Base-by-base conservation (phyloP, 106 monocot genomes). In the Dioscorea alata region DNA sequence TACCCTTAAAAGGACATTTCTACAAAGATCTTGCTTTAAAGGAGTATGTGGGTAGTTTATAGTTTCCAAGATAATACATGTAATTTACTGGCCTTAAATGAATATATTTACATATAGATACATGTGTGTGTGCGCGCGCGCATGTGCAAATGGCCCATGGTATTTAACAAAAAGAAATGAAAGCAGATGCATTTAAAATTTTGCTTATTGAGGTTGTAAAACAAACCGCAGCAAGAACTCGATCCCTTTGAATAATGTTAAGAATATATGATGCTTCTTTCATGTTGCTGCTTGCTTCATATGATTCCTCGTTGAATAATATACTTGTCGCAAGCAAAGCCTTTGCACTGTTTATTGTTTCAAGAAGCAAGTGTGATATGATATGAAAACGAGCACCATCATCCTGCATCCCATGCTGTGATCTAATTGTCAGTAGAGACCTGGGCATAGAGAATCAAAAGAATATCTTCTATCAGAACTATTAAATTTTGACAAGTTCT, bases 351-450 rank as follows among this genome's bases (percentile, higher is more conserved):
- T 83, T 90, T 21, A 99, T 74, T 67, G 78, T 83, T 76, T 87
- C 93, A 48, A 87, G 71, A 62, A 99, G 82, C 83, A 99, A 79
- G 58, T 90, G 86, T 13, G 90, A 85, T 33, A 90, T 83, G 63
- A 85, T 69, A 78, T 90, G 85, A 68, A 81, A 90, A 59, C 99
- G 89, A 62, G 93, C 85, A 31, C 81, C 87, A 78, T 83, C 90
- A 83, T 88, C 83, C 42, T 72, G 71, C 33, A 50, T 24, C 49
- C 76, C 81, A 79, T 61, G 69, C 21, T 75, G 70, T 52, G 87
- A 81, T 72, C 92, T 86, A 42, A 87, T 60, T 22, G 63, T 64
- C 16, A 90, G 73, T 66, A 93, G 77, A 58, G 78, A 85, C 99
- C 99, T 99, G 73, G 61, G n/a, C 21, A 64, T 49, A 14, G 42